phyloP scores from a whole-genome alignment of 768 basidiomycete species.

The Terana coerulea region DNA sequence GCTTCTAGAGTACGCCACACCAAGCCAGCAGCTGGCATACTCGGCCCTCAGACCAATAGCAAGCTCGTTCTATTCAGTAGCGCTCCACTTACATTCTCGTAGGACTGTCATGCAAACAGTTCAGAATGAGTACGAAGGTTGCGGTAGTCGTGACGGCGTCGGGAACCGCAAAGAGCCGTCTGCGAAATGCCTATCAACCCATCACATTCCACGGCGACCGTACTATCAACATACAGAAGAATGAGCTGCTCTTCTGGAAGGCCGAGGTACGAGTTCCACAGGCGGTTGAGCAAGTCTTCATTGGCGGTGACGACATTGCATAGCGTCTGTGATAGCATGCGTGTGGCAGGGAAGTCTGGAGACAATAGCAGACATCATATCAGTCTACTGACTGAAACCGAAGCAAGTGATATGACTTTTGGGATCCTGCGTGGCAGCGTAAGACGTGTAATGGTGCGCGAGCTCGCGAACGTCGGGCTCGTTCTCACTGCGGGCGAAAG shows the following conservation, averaged over 20 bases:
- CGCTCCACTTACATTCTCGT: slow-evolving; percentile 48
- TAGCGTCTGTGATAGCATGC: slow-evolving; percentile 71
- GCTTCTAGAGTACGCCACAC: not conserved
- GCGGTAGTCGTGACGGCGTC: slow-evolving; percentile 60
- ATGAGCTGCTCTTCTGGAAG: slow-evolving; percentile 72
- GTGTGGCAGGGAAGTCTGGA: slow-evolving; percentile 58
- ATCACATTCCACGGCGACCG: too few relatives aligned
- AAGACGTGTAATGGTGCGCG: slow-evolving; percentile 74
- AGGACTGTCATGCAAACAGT: slow-evolving; percentile 59
- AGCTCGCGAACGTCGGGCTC: slow-evolving; percentile 68
- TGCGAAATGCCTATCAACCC: slow-evolving; percentile 19
- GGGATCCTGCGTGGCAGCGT: slow-evolving; percentile 59
- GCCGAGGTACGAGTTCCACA: slow-evolving; percentile 65
- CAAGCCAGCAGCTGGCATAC: slow-evolving; percentile 2
- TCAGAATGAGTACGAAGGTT: slow-evolving; percentile 66
- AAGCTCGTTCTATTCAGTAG: not conserved
- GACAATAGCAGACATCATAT: slow-evolving; percentile 1
- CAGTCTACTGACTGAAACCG: too few relatives aligned
- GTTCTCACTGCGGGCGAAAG: slow-evolving; percentile 45
- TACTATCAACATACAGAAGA: slow-evolving; percentile 54
- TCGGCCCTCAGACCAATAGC: not conserved
- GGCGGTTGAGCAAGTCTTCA: slow-evolving; percentile 44
- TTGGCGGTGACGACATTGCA: slow-evolving; percentile 84
- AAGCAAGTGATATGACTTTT: slow-evolving; percentile 41
- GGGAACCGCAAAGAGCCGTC: slow-evolving; percentile 53